Evolutionary conservation across 2,329 filamentous ascomycete species (phyloP), one percentile per base, ranked within the genome.

Genomic region (Penicillium sp.): DNA sequence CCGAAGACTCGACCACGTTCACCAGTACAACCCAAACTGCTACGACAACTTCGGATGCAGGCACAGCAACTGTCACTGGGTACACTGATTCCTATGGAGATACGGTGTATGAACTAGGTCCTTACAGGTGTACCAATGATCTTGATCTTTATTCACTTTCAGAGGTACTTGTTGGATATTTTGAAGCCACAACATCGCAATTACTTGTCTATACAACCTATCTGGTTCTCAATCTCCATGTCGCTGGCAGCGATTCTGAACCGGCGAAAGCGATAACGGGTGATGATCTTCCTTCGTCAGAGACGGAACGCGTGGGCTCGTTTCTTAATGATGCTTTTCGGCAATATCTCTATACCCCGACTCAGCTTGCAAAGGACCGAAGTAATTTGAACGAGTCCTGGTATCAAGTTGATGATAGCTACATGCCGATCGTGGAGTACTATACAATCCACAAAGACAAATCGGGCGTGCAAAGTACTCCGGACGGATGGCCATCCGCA

Each of bases 401-500:
- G 87, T 86, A 82, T 65, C 71, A 76, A 7, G 76, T 79, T 16
- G 61, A 69, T 19, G 73, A 68, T 35, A 70, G 61, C 52, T 79
- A 81, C 54, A 76, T 78, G 40, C 84, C 85, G 1, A 76, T 82
- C 22, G 65, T 73, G 3, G 79, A 81, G 26, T 90, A 88, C 66
- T 87, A 85, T 60, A 76, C 75, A 6, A 76, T 78, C 0, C 69
- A 80, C 8, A 68, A 73, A 30, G 66, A 76, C 43, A 52, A 66
- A 11, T 66, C 73, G 3, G 76, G 79, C 19, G 65, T 59, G n/a
- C 75, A 76, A 38, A 79, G 78, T 22, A 88, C 86, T 0, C 70
- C 78, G 0, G 80, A 87, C 73, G 87, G 87, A 11, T 90, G 87
- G 87, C 87, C 87, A 0, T 83, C 82, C n/a, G 83, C 85, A 65